These are phyloP conservation scores for Russula ochroleuca DNA, from an alignment of 768 basidiomycete species.

Conservation along the genomic window DNA sequence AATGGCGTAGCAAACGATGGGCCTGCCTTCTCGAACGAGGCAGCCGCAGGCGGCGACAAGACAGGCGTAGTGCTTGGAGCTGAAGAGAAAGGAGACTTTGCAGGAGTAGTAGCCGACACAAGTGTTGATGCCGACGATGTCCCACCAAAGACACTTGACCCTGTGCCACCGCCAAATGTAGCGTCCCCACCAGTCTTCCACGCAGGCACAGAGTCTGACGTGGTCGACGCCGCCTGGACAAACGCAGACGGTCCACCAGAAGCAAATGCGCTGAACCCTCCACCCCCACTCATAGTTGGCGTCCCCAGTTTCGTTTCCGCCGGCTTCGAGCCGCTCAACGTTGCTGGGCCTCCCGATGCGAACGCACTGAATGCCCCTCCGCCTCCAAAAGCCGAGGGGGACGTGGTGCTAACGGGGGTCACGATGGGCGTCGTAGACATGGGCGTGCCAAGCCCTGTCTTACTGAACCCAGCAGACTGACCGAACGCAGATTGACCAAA, in stretches of 20 bases:
- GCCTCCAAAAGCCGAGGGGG: slow-evolving; percentile 23
- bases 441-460: slow-evolving; percentile 28
- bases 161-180: slow-evolving; percentile 10
- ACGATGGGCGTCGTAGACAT: slow-evolving; percentile 27
- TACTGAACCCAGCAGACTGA: slow-evolving; percentile 32
- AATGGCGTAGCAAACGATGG: slow-evolving; percentile 7
- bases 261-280: slow-evolving; percentile 36
- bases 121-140: background rate
- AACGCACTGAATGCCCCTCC: slow-evolving; percentile 32
- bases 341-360: slow-evolving; percentile 28
- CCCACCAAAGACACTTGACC: slow-evolving; percentile 18
- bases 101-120: slow-evolving; percentile 4
- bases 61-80: slow-evolving; percentile 21
- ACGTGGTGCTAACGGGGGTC: slow-evolving; percentile 17
- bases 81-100: slow-evolving; percentile 7
- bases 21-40: background rate
- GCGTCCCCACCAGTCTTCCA: slow-evolving; percentile 24
- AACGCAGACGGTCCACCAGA: slow-evolving; percentile 19
- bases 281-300: slow-evolving; percentile 10
- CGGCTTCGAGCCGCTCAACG: slow-evolving; percentile 25
- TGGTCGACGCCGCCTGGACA: slow-evolving; percentile 9
- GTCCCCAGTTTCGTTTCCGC: slow-evolving; percentile 10
- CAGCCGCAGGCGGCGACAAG: slow-evolving; percentile 9
- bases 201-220: slow-evolving; percentile 11
- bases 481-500: slow-evolving; percentile 36